Base-by-base conservation (phyloP, 768 basidiomycete genomes). In the Austroboletus festivus region DNA sequence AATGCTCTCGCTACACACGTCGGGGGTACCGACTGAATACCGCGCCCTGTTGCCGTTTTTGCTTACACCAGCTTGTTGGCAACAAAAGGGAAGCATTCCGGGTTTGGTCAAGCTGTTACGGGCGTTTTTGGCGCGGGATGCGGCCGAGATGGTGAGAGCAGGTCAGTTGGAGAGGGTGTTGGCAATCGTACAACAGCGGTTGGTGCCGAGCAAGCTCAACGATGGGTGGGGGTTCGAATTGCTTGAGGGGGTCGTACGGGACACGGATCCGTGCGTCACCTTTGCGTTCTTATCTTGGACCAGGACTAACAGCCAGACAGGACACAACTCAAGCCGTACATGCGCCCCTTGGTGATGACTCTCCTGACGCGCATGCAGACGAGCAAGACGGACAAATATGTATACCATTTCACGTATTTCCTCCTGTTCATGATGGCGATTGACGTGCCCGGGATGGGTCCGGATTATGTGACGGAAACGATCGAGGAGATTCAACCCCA, bases 211-310 rank as follows among this genome's bases (percentile, higher is more conserved):
- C 16, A 94, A 93, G 63, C 47, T 83, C 21, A 93, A 96, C 60
- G 95, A 99, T 65, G 78, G 71, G 5, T 94, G 88, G 80, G 95
- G 92, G 1, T 93, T 95, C 54, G 93, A 96, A 63, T 71, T 99
- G 12, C 63, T 99, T 40, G 82, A 94, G 50, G 78, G 81, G 5
- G 78, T 96, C 15, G 78, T 93, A 44, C 75, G 78, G 41, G 68
- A 81, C 58, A 77, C 92, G 15, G 84, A 88, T 42, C 73, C 83
- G 92, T 97, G 63, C 67, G 92, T 78, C 6, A 11, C 46, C 15
- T 19, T 3, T 12, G 2, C n/a, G n/a, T n/a, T 34, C 33, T 10
- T n/a, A 5, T 15, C 5, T 12, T 34, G 33, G 16, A 5, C 12
- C 16, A 13, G 33, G 33, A 13, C 12, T 34, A 15, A 34, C 33